Evolutionary conservation across 495 filamentous ascomycete genomes (phyloP).

Genomic region (Aspergillus cristatus): DNA sequence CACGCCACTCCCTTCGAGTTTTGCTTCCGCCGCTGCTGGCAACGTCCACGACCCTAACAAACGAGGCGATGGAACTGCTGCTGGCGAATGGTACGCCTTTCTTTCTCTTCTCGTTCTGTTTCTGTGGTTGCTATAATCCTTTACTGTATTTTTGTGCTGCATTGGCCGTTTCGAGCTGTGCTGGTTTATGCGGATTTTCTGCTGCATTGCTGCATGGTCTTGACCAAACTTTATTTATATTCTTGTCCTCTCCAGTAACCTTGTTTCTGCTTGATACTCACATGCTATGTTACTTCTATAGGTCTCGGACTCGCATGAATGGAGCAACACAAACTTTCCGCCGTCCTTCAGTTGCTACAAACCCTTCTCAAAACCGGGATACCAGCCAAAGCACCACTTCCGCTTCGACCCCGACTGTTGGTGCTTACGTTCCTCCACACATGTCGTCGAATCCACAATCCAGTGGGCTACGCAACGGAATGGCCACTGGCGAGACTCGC

Average conservation of each 20-base stretch:
- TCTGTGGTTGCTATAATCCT: neutral
- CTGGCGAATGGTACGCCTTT: constrained; percentile 48
- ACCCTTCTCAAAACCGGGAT: constrained; percentile 43
- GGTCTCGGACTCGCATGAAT: constrained; percentile 61
- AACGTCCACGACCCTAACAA: constrained; percentile 48
- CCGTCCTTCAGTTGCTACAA: constrained; percentile 64
- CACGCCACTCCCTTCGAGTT: constrained; percentile 71
- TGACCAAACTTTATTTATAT: neutral
- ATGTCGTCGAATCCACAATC: constrained; percentile 41
- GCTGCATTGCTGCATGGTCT: neutral
- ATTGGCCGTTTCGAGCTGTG: neutral
- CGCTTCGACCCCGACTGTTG: constrained; percentile 40
- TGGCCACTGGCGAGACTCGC: constrained; percentile 42
- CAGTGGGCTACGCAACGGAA: constrained; percentile 43
- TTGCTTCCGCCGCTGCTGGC: constrained; percentile 73
- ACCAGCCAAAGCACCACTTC: constrained; percentile 39
- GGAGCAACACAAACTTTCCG: constrained; percentile 81
- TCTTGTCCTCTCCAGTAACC: neutral
- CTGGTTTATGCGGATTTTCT: neutral
- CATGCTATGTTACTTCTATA: constrained; percentile 14
- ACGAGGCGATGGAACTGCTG: constrained; percentile 45
- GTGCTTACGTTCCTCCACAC: constrained; percentile 55
- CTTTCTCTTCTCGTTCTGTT: constrained; percentile 3
- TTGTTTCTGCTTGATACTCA: constrained; percentile 15
- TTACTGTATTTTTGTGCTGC: too few relatives aligned